Percentiles rank a stretch among this genome's conserved stretches.
Conservation (phyloP, 2,329 filamentous ascomycete genomes). For the Myriosclerotinia scirpicola region DNA sequence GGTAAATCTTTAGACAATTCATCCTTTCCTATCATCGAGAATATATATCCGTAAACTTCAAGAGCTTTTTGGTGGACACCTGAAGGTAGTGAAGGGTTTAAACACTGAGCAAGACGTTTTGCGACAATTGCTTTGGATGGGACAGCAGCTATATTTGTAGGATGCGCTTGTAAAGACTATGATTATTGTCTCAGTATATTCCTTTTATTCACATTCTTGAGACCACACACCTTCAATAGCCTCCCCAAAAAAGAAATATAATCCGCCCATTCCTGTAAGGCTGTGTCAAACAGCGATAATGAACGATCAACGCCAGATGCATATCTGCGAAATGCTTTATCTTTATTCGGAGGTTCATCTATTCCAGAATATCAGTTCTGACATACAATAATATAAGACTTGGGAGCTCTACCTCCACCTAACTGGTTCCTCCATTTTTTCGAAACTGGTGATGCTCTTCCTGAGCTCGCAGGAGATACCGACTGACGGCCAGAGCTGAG, state of each 20-base stretch:
- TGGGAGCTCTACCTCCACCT: slow-evolving; percentile 63
- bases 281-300: slow-evolving; percentile 85
- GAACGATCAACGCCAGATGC: slow-evolving; percentile 84
- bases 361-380: slow-evolving; percentile 16
- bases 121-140: slow-evolving; percentile 82
- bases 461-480: slow-evolving; percentile 79
- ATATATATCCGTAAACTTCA: slow-evolving; percentile 90
- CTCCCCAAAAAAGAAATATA: slow-evolving; percentile 96
- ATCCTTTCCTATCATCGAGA: slow-evolving; percentile 79
- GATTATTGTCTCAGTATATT: slow-evolving; percentile 35
- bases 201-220: slow-evolving; percentile 22
- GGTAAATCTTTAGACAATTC: slow-evolving; percentile 78
- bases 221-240: slow-evolving; percentile 70
- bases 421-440: slow-evolving; percentile 76
- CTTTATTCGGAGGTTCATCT: slow-evolving; percentile 59
- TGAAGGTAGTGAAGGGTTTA: slow-evolving; percentile 89
- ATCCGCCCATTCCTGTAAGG: slow-evolving; percentile 97
- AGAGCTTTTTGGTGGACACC: slow-evolving; percentile 97
- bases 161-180: slow-evolving; percentile 85
- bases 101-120: slow-evolving; percentile 89
- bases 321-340: slow-evolving; percentile 81
- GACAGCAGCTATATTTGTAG: slow-evolving; percentile 67
- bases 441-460: slow-evolving; percentile 71
- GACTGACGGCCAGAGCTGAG: slow-evolving; percentile 56
- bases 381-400: slow-evolving; percentile 1